Evolutionary conservation across 139 green algal genomes (phyloP).

Genomic region (Pycnococcus provasolii): DNA sequence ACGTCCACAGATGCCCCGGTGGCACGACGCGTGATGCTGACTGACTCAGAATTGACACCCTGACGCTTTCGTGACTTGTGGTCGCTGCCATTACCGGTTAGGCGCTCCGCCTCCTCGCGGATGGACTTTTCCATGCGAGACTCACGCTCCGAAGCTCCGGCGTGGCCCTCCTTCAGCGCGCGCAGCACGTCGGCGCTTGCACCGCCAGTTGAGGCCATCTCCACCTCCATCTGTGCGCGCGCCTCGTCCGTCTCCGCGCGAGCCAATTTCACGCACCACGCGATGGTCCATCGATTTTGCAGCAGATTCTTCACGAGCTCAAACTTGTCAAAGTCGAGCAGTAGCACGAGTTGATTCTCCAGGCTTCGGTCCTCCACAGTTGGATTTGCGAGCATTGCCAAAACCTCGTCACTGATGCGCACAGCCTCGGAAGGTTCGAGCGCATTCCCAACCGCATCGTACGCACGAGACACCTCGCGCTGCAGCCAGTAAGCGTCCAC

Average conservation of each 20-base stretch:
- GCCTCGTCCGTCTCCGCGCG: slow-evolving; percentile 65
- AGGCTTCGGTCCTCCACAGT: slow-evolving; percentile 42
- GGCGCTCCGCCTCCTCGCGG: slow-evolving; percentile 63
- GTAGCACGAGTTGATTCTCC: slow-evolving; percentile 80
- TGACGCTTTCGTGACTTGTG: too few species aligned
- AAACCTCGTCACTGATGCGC: background rate
- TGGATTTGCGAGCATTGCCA: slow-evolving; percentile 1
- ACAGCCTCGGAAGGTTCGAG: slow-evolving; percentile 71
- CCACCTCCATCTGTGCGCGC: slow-evolving; percentile 53
- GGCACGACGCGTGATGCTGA: too few species aligned
- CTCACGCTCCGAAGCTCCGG: slow-evolving; percentile 45
- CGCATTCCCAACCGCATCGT: slow-evolving; percentile 49
- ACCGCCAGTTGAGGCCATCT: slow-evolving; percentile 43
- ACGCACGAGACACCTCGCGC: slow-evolving; percentile 58
- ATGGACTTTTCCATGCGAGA: slow-evolving; percentile 70
- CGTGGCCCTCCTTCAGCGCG: slow-evolving; percentile 62
- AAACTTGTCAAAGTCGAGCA: slow-evolving; percentile 92
- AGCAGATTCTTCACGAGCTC: slow-evolving; percentile 93
- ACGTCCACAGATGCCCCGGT: too few species aligned
- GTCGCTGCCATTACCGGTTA: too few species aligned
- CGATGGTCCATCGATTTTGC: slow-evolving; percentile 69
- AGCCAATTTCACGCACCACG: slow-evolving; percentile 89
- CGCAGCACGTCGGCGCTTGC: slow-evolving; percentile 60
- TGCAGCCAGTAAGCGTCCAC: slow-evolving; percentile 99
- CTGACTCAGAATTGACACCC: too few species aligned